A percentile compares a stretch with the other conserved stretches of the same genome.
Conservation (phyloP, 148 eudicot species). For the Dysphania ambrosioides region DNA sequence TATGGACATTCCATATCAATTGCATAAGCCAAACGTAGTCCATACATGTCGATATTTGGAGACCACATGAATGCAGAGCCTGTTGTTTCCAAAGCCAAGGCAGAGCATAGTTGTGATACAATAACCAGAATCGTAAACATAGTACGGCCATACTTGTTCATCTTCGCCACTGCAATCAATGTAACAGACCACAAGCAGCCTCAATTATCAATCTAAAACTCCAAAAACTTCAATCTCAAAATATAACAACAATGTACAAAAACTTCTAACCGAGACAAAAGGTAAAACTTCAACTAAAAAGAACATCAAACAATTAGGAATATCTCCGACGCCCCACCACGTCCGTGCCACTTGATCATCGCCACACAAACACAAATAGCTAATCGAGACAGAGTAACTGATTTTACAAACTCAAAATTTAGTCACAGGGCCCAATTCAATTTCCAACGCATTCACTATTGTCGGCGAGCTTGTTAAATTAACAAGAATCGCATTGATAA, state of each 20-base stretch:
- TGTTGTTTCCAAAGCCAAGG: conserved; percentile 43
- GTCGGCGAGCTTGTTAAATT: too few relatives aligned
- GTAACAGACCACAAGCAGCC: background rate
- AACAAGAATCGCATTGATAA: background rate
- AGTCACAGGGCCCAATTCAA: too few relatives aligned
- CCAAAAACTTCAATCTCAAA: background rate
- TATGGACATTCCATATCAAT: background rate
- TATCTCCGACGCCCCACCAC: too few relatives aligned
- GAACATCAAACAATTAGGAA: background rate
- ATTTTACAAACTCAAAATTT: too few relatives aligned
- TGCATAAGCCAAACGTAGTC: background rate
- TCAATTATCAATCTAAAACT: background rate
- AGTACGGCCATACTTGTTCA: conserved; percentile 34
- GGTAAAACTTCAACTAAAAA: background rate
- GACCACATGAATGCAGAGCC: conserved; percentile 88
- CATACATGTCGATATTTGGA: conserved; percentile 56
- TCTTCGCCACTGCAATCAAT: conserved; percentile 32
- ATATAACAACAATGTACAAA: background rate
- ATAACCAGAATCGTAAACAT: conserved; percentile 36
- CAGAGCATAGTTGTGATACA: conserved; percentile 38
- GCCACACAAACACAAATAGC: too few relatives aligned
- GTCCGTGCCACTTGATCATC: background rate
- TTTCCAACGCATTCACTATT: background rate
- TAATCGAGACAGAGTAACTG: too few relatives aligned
- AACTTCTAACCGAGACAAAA: background rate